Evolutionary conservation across 2,329 filamentous ascomycete species (phyloP).

Genomic region (Aspergillus ustus): DNA sequence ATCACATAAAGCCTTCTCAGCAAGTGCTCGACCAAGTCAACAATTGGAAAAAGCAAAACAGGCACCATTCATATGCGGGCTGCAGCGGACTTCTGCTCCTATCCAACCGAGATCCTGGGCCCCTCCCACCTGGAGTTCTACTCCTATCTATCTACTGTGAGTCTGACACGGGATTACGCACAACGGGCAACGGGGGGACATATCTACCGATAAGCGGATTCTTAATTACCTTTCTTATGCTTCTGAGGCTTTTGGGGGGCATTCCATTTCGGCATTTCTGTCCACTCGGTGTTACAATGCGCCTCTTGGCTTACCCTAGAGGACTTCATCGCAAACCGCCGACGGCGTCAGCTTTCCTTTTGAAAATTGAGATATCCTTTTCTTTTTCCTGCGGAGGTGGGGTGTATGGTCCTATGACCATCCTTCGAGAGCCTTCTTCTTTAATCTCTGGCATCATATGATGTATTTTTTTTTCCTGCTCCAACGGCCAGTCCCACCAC

Average conservation of each 20-base stretch:
- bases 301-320: neutral
- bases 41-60: conserved; percentile 2
- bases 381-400: neutral
- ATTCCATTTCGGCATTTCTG: neutral
- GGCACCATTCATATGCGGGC: neutral
- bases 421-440: neutral
- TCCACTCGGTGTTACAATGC: neutral
- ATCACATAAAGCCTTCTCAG: neutral
- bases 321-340: neutral
- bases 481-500: neutral
- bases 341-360: neutral
- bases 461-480: neutral
- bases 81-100: neutral
- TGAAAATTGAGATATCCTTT: neutral
- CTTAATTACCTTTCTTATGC: neutral
- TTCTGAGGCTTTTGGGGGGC: neutral
- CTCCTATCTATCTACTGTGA: neutral
- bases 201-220: neutral
- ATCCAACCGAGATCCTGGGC: neutral
- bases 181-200: neutral
- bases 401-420: neutral
- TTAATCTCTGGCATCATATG: neutral
- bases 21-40: neutral
- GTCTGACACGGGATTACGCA: neutral
- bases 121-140: neutral